Evolutionary conservation across 495 filamentous ascomycete species (phyloP).

Genomic region (Talaromyces liani): DNA sequence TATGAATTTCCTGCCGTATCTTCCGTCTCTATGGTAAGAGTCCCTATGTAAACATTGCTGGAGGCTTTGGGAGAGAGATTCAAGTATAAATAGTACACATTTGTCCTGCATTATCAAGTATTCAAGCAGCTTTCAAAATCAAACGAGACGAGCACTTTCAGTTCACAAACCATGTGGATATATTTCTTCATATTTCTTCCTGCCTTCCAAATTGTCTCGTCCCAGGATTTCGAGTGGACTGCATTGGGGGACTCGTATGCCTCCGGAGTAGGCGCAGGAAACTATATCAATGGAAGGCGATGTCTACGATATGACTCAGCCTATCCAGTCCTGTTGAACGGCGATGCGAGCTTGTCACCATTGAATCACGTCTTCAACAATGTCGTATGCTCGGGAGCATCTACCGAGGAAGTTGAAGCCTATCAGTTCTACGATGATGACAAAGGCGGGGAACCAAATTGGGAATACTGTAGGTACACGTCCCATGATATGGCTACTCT

Average conservation of each 20-base stretch:
- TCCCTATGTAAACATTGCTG: too few relatives aligned
- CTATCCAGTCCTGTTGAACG: background rate
- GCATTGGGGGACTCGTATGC: slow-evolving; percentile 5
- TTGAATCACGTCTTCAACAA: background rate
- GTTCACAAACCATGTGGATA: too few relatives aligned
- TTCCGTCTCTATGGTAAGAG: too few relatives aligned
- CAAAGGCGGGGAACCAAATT: background rate
- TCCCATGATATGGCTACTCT: too few relatives aligned
- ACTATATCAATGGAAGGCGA: slow-evolving; percentile 5
- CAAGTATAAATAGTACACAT: too few relatives aligned
- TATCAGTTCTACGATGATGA: slow-evolving; percentile 9
- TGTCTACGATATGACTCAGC: slow-evolving; percentile 5
- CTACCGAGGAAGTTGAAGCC: background rate
- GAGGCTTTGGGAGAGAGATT: too few relatives aligned
- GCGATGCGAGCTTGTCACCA: background rate
- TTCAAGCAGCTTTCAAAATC: too few relatives aligned
- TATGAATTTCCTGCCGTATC: too few relatives aligned
- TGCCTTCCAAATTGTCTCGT: too few relatives aligned
- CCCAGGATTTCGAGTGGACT: background rate
- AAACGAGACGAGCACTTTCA: too few relatives aligned
- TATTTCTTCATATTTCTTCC: too few relatives aligned
- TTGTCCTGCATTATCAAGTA: too few relatives aligned
- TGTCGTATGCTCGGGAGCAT: slow-evolving; percentile 1
- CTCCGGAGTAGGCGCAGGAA: background rate
- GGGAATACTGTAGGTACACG: background rate